Evolutionary conservation across 306 rosid genomes (phyloP), one percentile per base, ranked within the genome.

Genomic region (Casuarina equisetifolia): DNA sequence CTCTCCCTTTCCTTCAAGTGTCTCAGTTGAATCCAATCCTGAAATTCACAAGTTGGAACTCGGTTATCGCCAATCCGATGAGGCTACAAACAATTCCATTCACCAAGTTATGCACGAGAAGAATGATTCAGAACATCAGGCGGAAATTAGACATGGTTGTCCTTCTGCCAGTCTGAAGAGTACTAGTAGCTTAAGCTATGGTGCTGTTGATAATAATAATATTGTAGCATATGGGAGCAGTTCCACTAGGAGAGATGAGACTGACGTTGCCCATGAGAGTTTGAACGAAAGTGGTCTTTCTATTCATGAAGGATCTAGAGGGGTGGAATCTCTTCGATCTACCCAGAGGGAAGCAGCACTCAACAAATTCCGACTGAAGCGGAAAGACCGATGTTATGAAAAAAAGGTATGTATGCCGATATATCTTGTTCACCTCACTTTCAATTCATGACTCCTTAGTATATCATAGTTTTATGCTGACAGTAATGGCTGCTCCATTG

Each of bases 291-390:
- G 63, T 53, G 57, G 83, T 57, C 11, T 32, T 32, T 69, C 43
- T 40, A 58, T 79, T 73, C 73, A 75, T 74, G 90, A 84, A 62
- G 85, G 81, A 50, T 64, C 70, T 70, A 73, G 80, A 81, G 78
- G 75, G 20, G 42, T 61, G 77, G 85, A 84, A 76, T 74, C 88
- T 61, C 84, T 76, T 70, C 82, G 70, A 53, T 66, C 80, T 35
- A 88, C 83, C 80, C 91, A 78, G 69, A 93, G 97, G 79, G 89
- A 93, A 88, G 97, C 93, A 43, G 94, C 93, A 61, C 85, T 91
- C 70, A 76, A 80, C 15, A 93, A 88, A 86, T 91, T 88, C 80
- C 78, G 90, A 35, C 75, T 89, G 84, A 91, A 93, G 82, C 81
- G 93, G 55, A 91, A 88, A 77, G 92, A 88, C 78, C 78, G 95